Evolutionary conservation across 108 stramenopile genomes (phyloP).

Genomic region (Aurantiochytrium sp.): DNA sequence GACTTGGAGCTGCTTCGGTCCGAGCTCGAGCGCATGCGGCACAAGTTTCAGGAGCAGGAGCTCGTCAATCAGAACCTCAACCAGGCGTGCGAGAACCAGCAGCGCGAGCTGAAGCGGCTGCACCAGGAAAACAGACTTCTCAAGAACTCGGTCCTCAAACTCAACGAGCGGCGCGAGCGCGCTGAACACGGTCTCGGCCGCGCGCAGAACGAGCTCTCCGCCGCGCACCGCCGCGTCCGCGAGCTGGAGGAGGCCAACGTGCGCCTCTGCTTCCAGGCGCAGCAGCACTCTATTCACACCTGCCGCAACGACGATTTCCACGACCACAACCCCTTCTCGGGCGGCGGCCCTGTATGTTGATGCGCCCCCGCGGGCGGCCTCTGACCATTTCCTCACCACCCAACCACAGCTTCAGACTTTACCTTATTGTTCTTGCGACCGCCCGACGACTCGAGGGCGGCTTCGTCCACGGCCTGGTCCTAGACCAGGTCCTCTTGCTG

Average conservation of each 20-base stretch:
- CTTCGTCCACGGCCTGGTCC: too few relatives aligned
- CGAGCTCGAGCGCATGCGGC: neutral
- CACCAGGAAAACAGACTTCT: conserved; percentile 21
- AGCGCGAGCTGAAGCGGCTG: neutral
- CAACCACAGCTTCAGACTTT: too few relatives aligned
- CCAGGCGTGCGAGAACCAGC: conserved; percentile 13
- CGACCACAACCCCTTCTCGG: neutral
- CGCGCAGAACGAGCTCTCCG: neutral
- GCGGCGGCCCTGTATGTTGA: conserved; percentile 27
- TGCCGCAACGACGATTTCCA: neutral
- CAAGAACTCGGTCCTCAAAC: neutral
- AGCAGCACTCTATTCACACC: neutral
- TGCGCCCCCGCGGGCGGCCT: neutral
- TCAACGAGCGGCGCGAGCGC: neutral
- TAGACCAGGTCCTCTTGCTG: too few relatives aligned
- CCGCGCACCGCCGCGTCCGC: neutral
- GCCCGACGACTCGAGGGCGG: too few relatives aligned
- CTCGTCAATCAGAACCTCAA: neutral
- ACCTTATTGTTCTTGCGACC: too few relatives aligned
- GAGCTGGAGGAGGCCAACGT: conserved; percentile 3
- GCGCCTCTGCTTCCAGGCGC: neutral
- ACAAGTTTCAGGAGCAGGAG: neutral
- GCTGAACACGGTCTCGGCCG: neutral
- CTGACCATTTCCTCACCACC: too few relatives aligned
- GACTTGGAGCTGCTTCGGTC: neutral